A percentile compares a stretch with the other conserved stretches of the same genome.
Evolutionary conservation across 148 eudicot species (phyloP).

Genomic region (Silene uniflora): DNA sequence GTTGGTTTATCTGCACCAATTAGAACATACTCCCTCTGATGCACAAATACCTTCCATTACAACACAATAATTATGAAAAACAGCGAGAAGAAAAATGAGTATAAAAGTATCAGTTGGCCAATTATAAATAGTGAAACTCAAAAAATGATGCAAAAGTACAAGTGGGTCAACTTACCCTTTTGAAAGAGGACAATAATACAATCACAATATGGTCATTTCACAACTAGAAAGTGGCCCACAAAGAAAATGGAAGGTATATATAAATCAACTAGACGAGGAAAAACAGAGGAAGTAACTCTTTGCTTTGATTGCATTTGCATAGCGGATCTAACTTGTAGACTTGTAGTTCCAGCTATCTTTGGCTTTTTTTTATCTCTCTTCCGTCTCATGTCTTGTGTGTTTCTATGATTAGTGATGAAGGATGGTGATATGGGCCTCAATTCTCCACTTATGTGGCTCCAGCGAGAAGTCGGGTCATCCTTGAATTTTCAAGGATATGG

Average conservation of each 20-base stretch:
- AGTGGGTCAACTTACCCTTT: not conserved
- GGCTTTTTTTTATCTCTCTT: not conserved
- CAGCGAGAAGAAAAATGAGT: too few species aligned
- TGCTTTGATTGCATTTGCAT: not conserved
- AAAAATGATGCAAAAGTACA: too few species aligned
- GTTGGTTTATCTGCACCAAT: conserved; percentile 23
- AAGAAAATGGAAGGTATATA: too few species aligned
- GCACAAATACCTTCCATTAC: not conserved
- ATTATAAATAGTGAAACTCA: too few species aligned
- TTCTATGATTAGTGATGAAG: conserved; percentile 37
- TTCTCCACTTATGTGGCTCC: conserved; percentile 68
- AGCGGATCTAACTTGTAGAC: conserved; percentile 9
- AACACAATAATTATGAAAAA: not conserved
- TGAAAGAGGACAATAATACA: too few species aligned
- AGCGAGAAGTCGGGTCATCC: conserved; percentile 53
- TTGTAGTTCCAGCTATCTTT: not conserved
- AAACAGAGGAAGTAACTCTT: not conserved
- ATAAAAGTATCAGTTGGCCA: too few species aligned
- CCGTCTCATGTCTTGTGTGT: conserved; percentile 12
- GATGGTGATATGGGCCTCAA: conserved; percentile 62
- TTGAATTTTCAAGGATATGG: conserved; percentile 75
- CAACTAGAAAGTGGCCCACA: too few species aligned
- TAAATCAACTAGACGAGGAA: not conserved
- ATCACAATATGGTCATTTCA: too few species aligned
- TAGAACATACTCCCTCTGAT: not conserved